A percentile compares a stretch with the other conserved stretches of the same genome.
These are phyloP conservation scores for Uronychia setigera DNA, from an alignment of 73 alveolate genomes.

Conservation along the genomic window DNA sequence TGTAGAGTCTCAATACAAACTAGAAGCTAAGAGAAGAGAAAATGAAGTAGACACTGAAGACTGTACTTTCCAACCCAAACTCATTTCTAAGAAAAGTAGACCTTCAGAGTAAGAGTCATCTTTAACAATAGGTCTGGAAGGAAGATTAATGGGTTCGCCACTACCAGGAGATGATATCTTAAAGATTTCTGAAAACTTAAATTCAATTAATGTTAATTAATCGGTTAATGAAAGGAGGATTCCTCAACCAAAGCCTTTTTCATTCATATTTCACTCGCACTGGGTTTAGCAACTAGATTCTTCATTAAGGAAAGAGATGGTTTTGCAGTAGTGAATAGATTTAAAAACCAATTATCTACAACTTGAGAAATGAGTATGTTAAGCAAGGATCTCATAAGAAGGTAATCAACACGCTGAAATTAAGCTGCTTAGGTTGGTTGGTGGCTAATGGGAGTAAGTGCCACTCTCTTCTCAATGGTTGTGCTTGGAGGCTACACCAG, in stretches of 20 bases:
- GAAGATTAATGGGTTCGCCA: no score
- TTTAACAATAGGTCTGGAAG: no score
- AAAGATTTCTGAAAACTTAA: no score
- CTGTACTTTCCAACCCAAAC: not conserved
- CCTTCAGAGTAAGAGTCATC: no score
- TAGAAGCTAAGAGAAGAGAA: not conserved
- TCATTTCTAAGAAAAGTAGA: no score
- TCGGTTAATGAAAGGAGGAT: no score
- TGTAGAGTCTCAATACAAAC: not conserved
- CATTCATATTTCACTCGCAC: no score
- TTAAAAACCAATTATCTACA: not conserved
- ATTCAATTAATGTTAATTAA: no score
- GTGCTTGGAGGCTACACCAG: constrained; percentile 92
- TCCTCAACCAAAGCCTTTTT: no score
- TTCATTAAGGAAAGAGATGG: no score
- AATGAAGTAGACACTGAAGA: not conserved
- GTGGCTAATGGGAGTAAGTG: constrained; percentile 86
- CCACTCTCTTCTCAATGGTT: constrained; percentile 77
- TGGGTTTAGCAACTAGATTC: no score
- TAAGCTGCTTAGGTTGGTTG: constrained; percentile 70
- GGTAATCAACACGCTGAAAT: not conserved
- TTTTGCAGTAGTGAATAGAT: not conserved
- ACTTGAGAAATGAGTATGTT: not conserved
- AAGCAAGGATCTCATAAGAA: not conserved
- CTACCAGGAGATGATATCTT: no score